Evolutionary conservation across 192 early-diverging fungal species (phyloP).

Genomic region (Anaeromyces robustus): DNA sequence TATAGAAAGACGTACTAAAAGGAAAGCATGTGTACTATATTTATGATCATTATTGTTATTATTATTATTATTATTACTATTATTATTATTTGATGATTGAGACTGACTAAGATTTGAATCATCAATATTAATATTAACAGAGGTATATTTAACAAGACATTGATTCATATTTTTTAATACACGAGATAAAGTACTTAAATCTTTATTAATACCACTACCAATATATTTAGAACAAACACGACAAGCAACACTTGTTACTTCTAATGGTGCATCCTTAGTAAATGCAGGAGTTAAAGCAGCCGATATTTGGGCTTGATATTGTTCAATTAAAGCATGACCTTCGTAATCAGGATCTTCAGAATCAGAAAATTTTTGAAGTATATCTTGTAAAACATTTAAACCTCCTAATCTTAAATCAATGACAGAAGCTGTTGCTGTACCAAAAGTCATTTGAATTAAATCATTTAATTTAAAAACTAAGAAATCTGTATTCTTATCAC

Average conservation of each 20-base stretch:
- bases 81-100: neutral
- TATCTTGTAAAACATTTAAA: conserved; percentile 54
- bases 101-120: conserved; percentile 19
- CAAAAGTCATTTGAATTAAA: conserved; percentile 78
- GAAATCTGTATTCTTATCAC: conserved; percentile 32
- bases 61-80: neutral
- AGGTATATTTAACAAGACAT: conserved; percentile 46
- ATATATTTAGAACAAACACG: conserved; percentile 68
- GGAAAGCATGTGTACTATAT: conserved; percentile 55
- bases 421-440: conserved; percentile 63
- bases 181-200: conserved; percentile 50
- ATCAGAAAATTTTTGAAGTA: conserved; percentile 50
- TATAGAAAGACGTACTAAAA: conserved; percentile 61
- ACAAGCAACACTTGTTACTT: conserved; percentile 59
- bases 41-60: conserved; percentile 25
- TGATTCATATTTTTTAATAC: conserved; percentile 54
- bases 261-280: conserved; percentile 51
- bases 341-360: conserved; percentile 81
- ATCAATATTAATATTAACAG: conserved; percentile 24
- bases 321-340: conserved; percentile 64
- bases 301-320: conserved; percentile 87
- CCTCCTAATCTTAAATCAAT: conserved; percentile 63
- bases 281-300: conserved; percentile 83
- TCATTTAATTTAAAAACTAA: conserved; percentile 65
- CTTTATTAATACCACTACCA: conserved; percentile 73